These are phyloP conservation scores for Trifolium subterraneum DNA, from an alignment of 306 rosid genomes.

Conservation along the genomic window DNA sequence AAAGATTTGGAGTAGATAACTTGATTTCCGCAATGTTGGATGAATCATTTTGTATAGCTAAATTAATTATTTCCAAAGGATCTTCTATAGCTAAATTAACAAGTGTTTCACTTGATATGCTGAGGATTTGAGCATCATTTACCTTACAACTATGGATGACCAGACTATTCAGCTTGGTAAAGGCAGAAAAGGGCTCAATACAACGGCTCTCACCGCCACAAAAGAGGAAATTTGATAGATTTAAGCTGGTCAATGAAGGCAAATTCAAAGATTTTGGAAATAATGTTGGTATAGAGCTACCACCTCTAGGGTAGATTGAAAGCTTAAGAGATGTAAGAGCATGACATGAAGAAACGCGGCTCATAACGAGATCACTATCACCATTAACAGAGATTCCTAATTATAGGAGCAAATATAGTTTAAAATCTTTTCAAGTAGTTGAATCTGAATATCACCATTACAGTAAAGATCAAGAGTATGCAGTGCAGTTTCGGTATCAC, in stretches of 20 bases:
- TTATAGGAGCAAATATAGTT: constrained; percentile 2
- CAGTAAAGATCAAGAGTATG: constrained; percentile 11
- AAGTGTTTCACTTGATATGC: not conserved
- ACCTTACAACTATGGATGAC: not conserved
- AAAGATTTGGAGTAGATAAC: not conserved
- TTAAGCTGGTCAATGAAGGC: not conserved
- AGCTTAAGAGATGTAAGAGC: constrained; percentile 37
- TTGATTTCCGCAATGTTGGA: not conserved
- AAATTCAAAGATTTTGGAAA: constrained; percentile 25
- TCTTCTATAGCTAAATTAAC: too few relatives aligned
- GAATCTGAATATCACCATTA: not conserved
- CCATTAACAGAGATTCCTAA: not conserved
- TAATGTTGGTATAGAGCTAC: not conserved
- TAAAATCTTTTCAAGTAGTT: not conserved
- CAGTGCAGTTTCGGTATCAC: too few relatives aligned
- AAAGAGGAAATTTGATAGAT: not conserved
- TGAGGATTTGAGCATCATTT: not conserved
- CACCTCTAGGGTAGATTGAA: not conserved
- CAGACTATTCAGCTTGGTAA: not conserved
- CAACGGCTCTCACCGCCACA: not conserved
- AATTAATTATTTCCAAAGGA: not conserved
- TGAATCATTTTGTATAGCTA: not conserved
- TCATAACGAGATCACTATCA: not conserved
- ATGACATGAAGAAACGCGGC: not conserved
- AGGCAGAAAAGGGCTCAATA: not conserved